These are phyloP conservation scores for Termitomyces sp. DNA, from an alignment of 768 basidiomycete species.

Conservation along the genomic window DNA sequence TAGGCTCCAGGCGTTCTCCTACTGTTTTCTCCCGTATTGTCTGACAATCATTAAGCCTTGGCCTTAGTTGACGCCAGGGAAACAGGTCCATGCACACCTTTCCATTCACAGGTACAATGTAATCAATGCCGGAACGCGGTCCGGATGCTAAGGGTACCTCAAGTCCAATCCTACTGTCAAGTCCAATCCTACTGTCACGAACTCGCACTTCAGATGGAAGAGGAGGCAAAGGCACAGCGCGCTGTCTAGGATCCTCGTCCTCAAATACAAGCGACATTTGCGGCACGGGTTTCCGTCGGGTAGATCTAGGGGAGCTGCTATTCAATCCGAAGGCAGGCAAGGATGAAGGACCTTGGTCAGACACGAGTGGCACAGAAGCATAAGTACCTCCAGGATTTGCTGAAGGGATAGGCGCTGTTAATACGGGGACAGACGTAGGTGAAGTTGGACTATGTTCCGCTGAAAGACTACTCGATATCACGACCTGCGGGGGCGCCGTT, in stretches of 20 bases:
- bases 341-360: neutral
- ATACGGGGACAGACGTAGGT: neutral
- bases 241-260: neutral
- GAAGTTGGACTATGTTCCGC: neutral
- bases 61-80: neutral
- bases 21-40: slow-evolving; percentile 30
- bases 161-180: slow-evolving; percentile 5
- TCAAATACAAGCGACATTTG: slow-evolving; percentile 3
- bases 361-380: neutral
- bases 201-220: slow-evolving; percentile 13
- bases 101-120: slow-evolving; percentile 32
- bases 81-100: slow-evolving; percentile 16
- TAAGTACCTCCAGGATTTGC: neutral
- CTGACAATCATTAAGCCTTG: slow-evolving; percentile 4
- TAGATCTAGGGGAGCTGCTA: slow-evolving; percentile 6
- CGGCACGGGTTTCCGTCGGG: slow-evolving; percentile 1
- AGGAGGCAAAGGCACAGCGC: slow-evolving; percentile 12
- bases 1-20: slow-evolving; percentile 50
- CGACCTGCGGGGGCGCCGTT: neutral
- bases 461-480: neutral
- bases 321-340: neutral
- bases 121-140: slow-evolving; percentile 31
- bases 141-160: slow-evolving; percentile 6
- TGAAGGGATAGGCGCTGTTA: neutral
- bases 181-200: slow-evolving; percentile 6